phyloP scores from a whole-genome alignment of 371 early-diverging fungal species.

The Syncephalastrum sp. region DNA sequence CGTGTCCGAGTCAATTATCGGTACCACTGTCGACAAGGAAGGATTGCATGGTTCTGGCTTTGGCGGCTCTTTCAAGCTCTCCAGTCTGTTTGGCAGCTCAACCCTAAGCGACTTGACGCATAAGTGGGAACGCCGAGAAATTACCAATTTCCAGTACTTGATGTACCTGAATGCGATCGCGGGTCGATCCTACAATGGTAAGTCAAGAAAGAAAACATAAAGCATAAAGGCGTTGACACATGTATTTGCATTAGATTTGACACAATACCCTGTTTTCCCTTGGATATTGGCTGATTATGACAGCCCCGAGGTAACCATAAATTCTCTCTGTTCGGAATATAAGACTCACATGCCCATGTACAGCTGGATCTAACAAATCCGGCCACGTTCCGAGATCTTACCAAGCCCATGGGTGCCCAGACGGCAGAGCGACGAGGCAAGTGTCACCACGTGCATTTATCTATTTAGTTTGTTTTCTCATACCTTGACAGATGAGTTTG shows the following conservation, averaged over 20 bases:
- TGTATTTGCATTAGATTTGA: constrained; percentile 39
- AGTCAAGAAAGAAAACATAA: background rate
- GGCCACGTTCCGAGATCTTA: constrained; percentile 75
- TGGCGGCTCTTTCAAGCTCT: constrained; percentile 50
- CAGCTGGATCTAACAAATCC: constrained; percentile 70
- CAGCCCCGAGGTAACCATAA: constrained; percentile 42
- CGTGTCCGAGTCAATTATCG: constrained; percentile 48
- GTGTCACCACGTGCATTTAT: constrained; percentile 10
- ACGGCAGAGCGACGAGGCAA: constrained; percentile 61
- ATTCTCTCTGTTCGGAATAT: background rate
- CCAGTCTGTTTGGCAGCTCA: constrained; percentile 65
- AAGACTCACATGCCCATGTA: background rate
- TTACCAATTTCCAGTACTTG: constrained; percentile 86
- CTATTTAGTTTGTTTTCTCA: background rate
- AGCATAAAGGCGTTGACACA: background rate
- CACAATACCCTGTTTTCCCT: constrained; percentile 74
- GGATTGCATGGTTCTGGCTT: constrained; percentile 14
- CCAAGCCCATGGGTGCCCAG: constrained; percentile 86
- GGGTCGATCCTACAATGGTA: constrained; percentile 69
- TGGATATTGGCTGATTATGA: constrained; percentile 76
- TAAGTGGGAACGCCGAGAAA: constrained; percentile 76
- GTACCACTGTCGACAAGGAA: constrained; percentile 34
- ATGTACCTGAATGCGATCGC: constrained; percentile 87
- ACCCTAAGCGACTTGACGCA: constrained; percentile 66
- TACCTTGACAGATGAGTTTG: constrained; percentile 41